Base-by-base conservation (phyloP, 1,284 basidiomycete genomes). In the Cystobasidiaceae sp. region DNA sequence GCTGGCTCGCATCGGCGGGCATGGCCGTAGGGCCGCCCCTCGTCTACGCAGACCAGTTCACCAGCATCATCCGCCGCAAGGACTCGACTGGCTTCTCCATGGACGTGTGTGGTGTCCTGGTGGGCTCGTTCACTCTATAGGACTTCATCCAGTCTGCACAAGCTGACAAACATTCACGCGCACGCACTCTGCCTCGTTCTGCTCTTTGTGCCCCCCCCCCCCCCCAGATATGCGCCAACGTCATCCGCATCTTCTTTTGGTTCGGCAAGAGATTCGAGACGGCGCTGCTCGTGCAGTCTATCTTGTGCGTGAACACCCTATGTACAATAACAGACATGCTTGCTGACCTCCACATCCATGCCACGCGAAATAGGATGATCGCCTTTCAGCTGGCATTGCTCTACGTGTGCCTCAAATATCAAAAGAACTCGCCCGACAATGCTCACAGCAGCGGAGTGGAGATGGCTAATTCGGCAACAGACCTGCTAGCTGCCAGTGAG, bases 251-350 rank as follows among this genome's bases (percentile, higher is more conserved):
- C 37, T 63, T 59, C 37, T 81, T 79, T 73, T 81, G 79, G 78
- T 76, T 81, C 33, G 80, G 79, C 1, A 77, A 79, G 46, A 73
- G 77, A 3, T 82, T 81, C 68, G 80, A 82, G 67, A 75, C 76
- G 6, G 79, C 79, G 0, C 74, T 81, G 9, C 74, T 80, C 15
- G 71, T 79, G 23, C 78, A 79, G 67, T 79, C 78, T 3, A 67
- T 80, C n/a, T 73, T 78, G 52, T 62, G 33, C n/a, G 49, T 37
- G n/a, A n/a, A n/a, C n/a, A n/a, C n/a, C n/a, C n/a, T n/a, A n/a
- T n/a, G n/a, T n/a, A n/a, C n/a, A n/a, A n/a, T n/a, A n/a, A n/a
- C n/a, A n/a, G n/a, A n/a, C n/a, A n/a, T n/a, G 25, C 4, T 11
- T 28, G 46, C 25, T 28, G 9, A 25, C 9, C 7, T 28, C 17